phyloP scores from a whole-genome alignment of 2,329 filamentous ascomycete genomes.

The Cadophora sp. region DNA sequence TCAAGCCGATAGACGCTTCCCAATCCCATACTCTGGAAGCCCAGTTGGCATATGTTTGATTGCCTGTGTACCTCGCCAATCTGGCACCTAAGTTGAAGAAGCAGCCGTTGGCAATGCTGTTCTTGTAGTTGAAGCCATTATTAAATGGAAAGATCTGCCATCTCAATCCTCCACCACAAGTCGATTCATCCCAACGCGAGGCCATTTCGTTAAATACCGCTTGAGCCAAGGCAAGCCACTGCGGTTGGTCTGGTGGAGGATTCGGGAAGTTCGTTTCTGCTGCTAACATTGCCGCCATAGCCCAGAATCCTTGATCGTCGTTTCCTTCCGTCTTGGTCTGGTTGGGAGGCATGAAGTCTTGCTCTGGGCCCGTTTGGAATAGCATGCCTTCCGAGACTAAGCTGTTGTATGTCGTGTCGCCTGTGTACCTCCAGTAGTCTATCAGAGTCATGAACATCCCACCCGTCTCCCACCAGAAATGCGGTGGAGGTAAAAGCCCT shows the following conservation, averaged over 20 bases:
- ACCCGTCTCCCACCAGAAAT: constrained; percentile 73
- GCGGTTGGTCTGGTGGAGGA: constrained; percentile 60
- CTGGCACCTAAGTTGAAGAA: constrained; percentile 69
- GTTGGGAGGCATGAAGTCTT: constrained; percentile 79
- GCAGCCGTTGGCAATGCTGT: constrained; percentile 65
- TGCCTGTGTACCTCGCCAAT: constrained; percentile 78
- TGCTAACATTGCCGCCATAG: constrained; percentile 71
- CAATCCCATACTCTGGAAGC: constrained; percentile 76
- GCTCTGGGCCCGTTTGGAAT: constrained; percentile 73
- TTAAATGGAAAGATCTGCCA: constrained; percentile 90
- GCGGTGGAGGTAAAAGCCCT: constrained; percentile 56
- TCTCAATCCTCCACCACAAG: constrained; percentile 76
- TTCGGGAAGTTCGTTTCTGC: constrained; percentile 70
- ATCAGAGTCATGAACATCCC: constrained; percentile 74
- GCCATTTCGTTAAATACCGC: constrained; percentile 83
- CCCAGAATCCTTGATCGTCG: constrained; percentile 80
- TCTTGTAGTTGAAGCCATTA: constrained; percentile 81
- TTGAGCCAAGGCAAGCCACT: constrained; percentile 75
- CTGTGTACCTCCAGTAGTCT: constrained; percentile 85
- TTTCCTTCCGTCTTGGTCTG: constrained; percentile 73
- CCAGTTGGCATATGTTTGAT: constrained; percentile 79
- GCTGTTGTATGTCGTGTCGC: constrained; percentile 73
- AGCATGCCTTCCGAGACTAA: constrained; percentile 71
- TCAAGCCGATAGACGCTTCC: constrained; percentile 63
- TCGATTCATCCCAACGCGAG: constrained; percentile 70